Evolutionary conservation across 495 filamentous ascomycete species (phyloP).

Genomic region (Lophiotrema nucula): DNA sequence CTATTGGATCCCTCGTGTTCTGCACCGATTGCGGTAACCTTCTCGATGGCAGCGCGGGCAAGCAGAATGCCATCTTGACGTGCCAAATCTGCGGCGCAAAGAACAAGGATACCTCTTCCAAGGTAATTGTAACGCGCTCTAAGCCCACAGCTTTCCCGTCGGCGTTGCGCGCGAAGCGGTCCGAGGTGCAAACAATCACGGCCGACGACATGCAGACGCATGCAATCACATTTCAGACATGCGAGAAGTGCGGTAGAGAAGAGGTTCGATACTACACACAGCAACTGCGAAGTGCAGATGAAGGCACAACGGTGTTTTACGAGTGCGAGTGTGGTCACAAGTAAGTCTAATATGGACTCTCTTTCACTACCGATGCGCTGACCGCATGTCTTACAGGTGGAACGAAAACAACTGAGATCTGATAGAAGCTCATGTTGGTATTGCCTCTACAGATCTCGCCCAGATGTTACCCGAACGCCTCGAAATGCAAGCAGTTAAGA

Average conservation of each 20-base stretch:
- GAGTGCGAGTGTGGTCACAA: conserved; percentile 77
- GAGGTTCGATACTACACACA: conserved; percentile 83
- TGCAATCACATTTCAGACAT: conserved; percentile 67
- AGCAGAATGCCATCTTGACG: conserved; percentile 66
- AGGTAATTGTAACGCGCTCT: conserved; percentile 74
- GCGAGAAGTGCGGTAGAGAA: conserved; percentile 73
- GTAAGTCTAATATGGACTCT: conserved; percentile 51
- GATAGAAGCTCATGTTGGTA: neutral
- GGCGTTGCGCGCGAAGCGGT: conserved; percentile 75
- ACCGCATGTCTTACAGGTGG: conserved; percentile 48
- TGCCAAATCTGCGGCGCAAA: conserved; percentile 83
- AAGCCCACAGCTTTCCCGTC: conserved; percentile 88
- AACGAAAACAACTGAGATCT: conserved; percentile 57
- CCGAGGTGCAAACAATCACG: conserved; percentile 78
- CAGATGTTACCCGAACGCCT: conserved; percentile 14
- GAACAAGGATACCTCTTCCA: conserved; percentile 82
- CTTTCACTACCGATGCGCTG: neutral
- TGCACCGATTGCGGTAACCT: conserved; percentile 93
- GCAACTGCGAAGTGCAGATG: conserved; percentile 89
- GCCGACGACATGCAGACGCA: conserved; percentile 76
- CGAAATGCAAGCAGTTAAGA: conserved; percentile 5
- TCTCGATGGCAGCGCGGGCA: conserved; percentile 73
- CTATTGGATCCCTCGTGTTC: conserved; percentile 87
- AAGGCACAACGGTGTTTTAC: conserved; percentile 89
- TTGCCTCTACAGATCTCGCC: no score